A percentile compares a stretch with the other conserved stretches of the same genome.
Conservation (phyloP, 331 rosid species). For the Acacia concinna region DNA sequence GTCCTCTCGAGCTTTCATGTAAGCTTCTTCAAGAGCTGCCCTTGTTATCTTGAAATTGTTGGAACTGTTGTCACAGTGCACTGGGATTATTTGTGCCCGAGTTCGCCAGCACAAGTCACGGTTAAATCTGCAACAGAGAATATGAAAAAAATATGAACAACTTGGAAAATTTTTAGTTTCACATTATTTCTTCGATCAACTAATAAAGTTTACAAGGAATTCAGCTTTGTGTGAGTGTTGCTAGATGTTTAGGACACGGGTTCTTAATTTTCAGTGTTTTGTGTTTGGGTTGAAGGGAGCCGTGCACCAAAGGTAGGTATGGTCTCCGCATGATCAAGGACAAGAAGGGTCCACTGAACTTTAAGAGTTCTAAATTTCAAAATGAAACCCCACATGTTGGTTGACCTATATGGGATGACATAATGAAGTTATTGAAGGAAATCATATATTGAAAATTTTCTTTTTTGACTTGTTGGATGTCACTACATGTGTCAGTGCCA, state of each 20-base stretch:
- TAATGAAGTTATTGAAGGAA: background rate
- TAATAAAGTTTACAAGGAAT: no score
- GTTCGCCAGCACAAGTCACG: slow-evolving; percentile 90
- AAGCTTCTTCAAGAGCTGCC: slow-evolving; percentile 65
- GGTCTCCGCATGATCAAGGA: background rate
- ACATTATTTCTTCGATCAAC: no score
- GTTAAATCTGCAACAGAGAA: slow-evolving; percentile 47
- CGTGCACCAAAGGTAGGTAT: background rate
- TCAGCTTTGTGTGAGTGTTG: no score
- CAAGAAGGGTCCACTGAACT: background rate
- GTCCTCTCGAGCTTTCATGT: slow-evolving; percentile 52
- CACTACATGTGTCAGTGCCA: background rate
- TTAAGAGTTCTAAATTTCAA: background rate
- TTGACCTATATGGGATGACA: slow-evolving; percentile 27
- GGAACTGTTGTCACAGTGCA: slow-evolving; percentile 64
- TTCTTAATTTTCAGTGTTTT: background rate
- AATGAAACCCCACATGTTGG: slow-evolving; percentile 5
- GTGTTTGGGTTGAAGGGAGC: background rate
- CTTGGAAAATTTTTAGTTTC: background rate
- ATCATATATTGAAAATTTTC: slow-evolving; percentile 9
- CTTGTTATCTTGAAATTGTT: slow-evolving; percentile 68
- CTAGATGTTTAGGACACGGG: background rate
- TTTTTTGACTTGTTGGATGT: background rate
- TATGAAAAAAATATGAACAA: background rate
- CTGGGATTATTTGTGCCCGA: slow-evolving; percentile 56